Conservation (phyloP, 2,329 filamentous ascomycete genomes). For the Penicillium sp. region DNA sequence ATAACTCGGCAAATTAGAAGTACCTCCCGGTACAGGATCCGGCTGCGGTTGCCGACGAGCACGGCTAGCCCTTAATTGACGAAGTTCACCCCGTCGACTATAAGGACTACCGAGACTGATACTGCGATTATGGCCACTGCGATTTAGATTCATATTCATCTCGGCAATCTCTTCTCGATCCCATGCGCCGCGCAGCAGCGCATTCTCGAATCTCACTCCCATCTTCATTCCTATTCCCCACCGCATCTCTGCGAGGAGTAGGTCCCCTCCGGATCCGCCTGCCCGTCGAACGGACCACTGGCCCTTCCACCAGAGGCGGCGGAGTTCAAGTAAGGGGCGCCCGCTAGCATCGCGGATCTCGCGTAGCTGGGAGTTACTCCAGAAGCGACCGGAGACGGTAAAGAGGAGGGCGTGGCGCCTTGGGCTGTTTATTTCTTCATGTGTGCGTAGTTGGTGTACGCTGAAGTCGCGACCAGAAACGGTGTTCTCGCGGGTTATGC, state of each 20-base stretch:
- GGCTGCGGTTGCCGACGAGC: neutral
- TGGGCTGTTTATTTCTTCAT: slow-evolving; percentile 17
- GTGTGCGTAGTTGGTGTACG: slow-evolving; percentile 14
- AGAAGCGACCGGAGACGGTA: slow-evolving; percentile 17
- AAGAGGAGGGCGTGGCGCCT: slow-evolving; percentile 15
- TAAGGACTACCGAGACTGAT: neutral
- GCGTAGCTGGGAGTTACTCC: slow-evolving; percentile 17
- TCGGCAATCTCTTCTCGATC: neutral
- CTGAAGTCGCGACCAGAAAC: slow-evolving; percentile 12
- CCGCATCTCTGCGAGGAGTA: slow-evolving; percentile 13
- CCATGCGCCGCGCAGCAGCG: slow-evolving; percentile 4
- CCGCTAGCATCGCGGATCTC: slow-evolving; percentile 14
- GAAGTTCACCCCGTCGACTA: neutral
- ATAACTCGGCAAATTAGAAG: neutral
- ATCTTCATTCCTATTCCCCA: slow-evolving; percentile 16
- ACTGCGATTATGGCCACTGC: neutral
- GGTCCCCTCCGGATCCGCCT: slow-evolving; percentile 10
- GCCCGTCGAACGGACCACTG: slow-evolving; percentile 16
- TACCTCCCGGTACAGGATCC: neutral
- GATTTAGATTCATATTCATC: neutral
- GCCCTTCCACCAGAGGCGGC: slow-evolving; percentile 18
- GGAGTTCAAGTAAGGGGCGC: slow-evolving; percentile 14
- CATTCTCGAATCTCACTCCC: slow-evolving; percentile 16
- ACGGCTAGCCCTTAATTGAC: neutral
- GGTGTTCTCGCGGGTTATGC: slow-evolving; percentile 15